Evolutionary conservation across 257 asterid species (phyloP), one percentile per base, ranked within the genome.

Genomic region (Solanum chmielewskii): DNA sequence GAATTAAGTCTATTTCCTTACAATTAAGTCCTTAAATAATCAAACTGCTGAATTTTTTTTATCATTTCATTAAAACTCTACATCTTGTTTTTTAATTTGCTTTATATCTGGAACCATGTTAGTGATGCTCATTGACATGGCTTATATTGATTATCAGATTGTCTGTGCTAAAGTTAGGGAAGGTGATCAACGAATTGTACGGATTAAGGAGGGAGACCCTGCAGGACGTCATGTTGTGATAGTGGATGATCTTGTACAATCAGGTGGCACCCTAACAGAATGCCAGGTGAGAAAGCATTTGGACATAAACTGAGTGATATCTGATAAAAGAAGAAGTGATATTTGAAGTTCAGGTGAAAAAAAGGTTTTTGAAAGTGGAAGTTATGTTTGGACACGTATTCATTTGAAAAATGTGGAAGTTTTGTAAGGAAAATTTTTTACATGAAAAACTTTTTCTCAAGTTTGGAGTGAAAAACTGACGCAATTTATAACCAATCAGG

Each of bases 211-310:
- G 89, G 99, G 99, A 68, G 94, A 95, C 21, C 95, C 98, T n/a
- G 91, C 92, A 83, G 98, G 98, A 85, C 98, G 95, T 49, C 99
- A 96, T 75, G 98, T 96, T 85, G 98, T 96, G 94, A 96, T 96
- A 89, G 99, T 96, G 86, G 99, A 96, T 86, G 99, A 96, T 90
- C 98, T 96, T 86, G 99, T 96, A 47, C 99, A 96, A 91, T 96
- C 99, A 85, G 99, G 99, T 64, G 97, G 99, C 91, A 95, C 99
- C 23, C 90, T 96, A 59, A 74, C 89, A 47, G 98, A 96, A 90
- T 96, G 99, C 87, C 99, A 96, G 96, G 98, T 96, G 52, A 90
- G 90, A 87, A 76, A 62, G 47, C 81, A 73, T 73, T 35, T 18
- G 80, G 47, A 37, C 25, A 73, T 73, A 27, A 35, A 73, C 49